Percentiles rank a stretch among this genome's conserved stretches.
These are phyloP conservation scores for Ambrosiella xylebori DNA, from an alignment of 2,329 filamentous ascomycete species.

Conservation along the genomic window DNA sequence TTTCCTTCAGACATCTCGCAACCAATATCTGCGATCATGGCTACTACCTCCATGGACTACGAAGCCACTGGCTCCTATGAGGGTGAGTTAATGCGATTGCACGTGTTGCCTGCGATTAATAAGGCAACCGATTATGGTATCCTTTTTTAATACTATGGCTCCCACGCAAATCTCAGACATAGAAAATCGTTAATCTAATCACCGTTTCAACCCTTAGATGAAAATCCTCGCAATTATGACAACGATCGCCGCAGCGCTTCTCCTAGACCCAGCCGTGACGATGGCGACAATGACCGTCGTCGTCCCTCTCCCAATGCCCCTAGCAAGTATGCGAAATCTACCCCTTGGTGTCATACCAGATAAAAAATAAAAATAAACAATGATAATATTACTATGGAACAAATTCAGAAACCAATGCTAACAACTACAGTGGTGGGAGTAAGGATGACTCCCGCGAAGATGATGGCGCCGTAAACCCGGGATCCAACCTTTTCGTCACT, in stretches of 20 bases:
- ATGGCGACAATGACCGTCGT: slow-evolving; percentile 40
- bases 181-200: not conserved
- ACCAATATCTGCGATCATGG: slow-evolving; percentile 26
- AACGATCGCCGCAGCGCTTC: slow-evolving; percentile 50
- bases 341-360: slow-evolving; percentile 13
- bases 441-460: slow-evolving; percentile 45
- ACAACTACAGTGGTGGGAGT: slow-evolving; percentile 20
- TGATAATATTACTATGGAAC: too few species aligned
- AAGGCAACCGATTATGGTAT: not conserved
- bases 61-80: slow-evolving; percentile 51
- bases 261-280: slow-evolving; percentile 42
- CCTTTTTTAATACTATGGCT: not conserved
- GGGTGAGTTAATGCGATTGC: slow-evolving; percentile 24
- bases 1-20: slow-evolving; percentile 15
- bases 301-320: slow-evolving; percentile 41
- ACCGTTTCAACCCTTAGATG: slow-evolving; percentile 27
- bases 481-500: slow-evolving; percentile 96
- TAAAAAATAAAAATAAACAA: too few species aligned
- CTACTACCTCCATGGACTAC: slow-evolving; percentile 53
- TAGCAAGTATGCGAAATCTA: slow-evolving; percentile 33
- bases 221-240: slow-evolving; percentile 43
- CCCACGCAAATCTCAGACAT: not conserved
- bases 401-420: not conserved
- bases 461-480: slow-evolving; percentile 72
- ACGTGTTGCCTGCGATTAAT: not conserved